Evolutionary conservation across 306 rosid species (phyloP).

Genomic region (Ormosia semicastrata): DNA sequence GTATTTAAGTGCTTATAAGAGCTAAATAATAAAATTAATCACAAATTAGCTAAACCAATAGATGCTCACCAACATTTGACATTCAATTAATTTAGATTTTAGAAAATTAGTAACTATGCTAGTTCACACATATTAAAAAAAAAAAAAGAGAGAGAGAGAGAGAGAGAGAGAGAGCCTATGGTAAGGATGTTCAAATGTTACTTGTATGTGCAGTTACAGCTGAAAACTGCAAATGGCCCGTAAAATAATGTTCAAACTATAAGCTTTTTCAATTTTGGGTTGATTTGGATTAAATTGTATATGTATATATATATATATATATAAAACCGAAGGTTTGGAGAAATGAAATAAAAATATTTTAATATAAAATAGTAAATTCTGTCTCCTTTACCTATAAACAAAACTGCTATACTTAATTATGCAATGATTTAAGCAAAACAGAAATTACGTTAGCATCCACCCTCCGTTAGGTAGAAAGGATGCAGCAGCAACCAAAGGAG

Average conservation of each 20-base stretch:
- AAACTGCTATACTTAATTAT: neutral
- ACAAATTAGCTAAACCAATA: too few species aligned
- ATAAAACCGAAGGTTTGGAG: neutral
- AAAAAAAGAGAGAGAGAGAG: too few species aligned
- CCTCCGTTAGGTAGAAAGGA: neutral
- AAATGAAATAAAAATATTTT: neutral
- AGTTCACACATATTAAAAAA: too few species aligned
- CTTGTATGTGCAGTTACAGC: neutral
- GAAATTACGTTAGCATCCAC: constrained; percentile 3
- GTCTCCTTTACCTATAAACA: neutral
- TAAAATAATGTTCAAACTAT: neutral
- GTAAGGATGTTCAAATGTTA: neutral
- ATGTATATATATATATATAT: neutral
- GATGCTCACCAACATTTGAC: too few species aligned
- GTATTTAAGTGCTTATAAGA: too few species aligned
- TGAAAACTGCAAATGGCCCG: neutral
- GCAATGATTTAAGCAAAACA: neutral
- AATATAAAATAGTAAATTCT: neutral
- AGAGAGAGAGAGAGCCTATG: too few species aligned
- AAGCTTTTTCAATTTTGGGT: neutral
- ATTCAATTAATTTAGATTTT: too few species aligned
- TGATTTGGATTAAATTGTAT: neutral
- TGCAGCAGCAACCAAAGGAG: neutral
- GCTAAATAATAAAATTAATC: too few species aligned
- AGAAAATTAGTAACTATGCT: too few species aligned